Evolutionary conservation across 2,329 filamentous ascomycete genomes (phyloP).

Genomic region (Phoma sp.): DNA sequence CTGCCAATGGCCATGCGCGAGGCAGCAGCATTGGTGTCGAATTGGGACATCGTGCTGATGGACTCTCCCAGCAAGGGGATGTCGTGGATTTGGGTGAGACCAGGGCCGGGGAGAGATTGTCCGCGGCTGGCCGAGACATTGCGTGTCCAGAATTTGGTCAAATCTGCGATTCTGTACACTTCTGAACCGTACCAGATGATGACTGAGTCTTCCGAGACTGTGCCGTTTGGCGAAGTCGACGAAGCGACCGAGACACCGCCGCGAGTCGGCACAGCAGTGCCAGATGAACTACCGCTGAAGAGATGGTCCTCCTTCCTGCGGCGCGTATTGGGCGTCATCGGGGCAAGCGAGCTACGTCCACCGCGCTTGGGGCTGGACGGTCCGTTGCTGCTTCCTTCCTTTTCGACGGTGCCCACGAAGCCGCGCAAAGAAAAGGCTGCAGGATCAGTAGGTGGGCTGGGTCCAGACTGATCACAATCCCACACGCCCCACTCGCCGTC

Average conservation of each 20-base stretch:
- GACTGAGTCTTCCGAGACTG: slow-evolving; percentile 53
- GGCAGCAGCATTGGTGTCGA: slow-evolving; percentile 49
- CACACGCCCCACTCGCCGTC: slow-evolving; percentile 64
- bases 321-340: slow-evolving; percentile 61
- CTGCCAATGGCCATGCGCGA: slow-evolving; percentile 54
- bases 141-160: slow-evolving; percentile 56
- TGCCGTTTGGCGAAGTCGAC: slow-evolving; percentile 38
- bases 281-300: slow-evolving; percentile 52
- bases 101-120: slow-evolving; percentile 50
- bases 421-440: slow-evolving; percentile 48
- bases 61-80: slow-evolving; percentile 52
- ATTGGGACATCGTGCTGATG: slow-evolving; percentile 54
- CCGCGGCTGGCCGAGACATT: slow-evolving; percentile 44
- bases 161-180: slow-evolving; percentile 54
- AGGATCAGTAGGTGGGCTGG: slow-evolving; percentile 38
- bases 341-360: slow-evolving; percentile 50
- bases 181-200: slow-evolving; percentile 57
- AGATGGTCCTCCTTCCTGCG: slow-evolving; percentile 54
- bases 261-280: slow-evolving; percentile 38
- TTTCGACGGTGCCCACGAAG: slow-evolving; percentile 42
- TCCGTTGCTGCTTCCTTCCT: slow-evolving; percentile 26
- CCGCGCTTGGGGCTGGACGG: slow-evolving; percentile 44
- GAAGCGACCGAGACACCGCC: slow-evolving; percentile 55
- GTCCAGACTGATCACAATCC: slow-evolving; percentile 51
- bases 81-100: slow-evolving; percentile 52